Evolutionary conservation across 2,329 filamentous ascomycete genomes (phyloP).

Genomic region (Fusarium staphyleae): DNA sequence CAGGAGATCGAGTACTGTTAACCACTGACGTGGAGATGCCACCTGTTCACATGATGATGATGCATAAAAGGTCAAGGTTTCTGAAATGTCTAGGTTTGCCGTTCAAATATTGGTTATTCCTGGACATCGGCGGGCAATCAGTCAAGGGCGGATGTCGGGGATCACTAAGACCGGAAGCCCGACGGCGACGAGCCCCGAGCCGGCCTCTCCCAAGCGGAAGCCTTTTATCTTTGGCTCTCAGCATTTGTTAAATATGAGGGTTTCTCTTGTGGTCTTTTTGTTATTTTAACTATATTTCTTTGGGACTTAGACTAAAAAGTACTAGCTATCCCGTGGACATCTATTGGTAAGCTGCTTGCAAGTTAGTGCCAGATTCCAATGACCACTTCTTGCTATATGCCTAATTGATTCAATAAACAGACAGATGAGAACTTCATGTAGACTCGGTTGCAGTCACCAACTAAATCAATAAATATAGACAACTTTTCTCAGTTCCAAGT

Average conservation of each 20-base stretch:
- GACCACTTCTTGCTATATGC: too few relatives aligned
- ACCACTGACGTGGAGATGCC: not conserved
- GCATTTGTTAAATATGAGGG: too few relatives aligned
- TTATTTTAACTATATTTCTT: not conserved
- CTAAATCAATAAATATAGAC: too few relatives aligned
- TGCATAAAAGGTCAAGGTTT: not conserved
- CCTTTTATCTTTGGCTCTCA: too few relatives aligned
- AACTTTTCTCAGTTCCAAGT: too few relatives aligned
- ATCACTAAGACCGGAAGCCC: slow-evolving; percentile 6
- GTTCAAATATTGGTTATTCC: not conserved
- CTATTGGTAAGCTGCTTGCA: too few relatives aligned
- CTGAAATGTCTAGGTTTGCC: not conserved
- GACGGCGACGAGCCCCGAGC: slow-evolving; percentile 16
- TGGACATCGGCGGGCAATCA: not conserved
- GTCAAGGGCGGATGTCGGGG: slow-evolving; percentile 27
- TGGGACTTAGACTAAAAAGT: not conserved
- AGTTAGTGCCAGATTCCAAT: too few relatives aligned
- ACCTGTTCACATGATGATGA: not conserved
- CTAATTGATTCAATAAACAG: too few relatives aligned
- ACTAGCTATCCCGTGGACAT: too few relatives aligned
- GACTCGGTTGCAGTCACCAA: too few relatives aligned
- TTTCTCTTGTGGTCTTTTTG: not conserved
- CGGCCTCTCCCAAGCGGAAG: slow-evolving; percentile 5
- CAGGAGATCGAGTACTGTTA: not conserved
- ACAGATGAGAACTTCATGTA: too few relatives aligned